phyloP scores from a whole-genome alignment of 306 rosid genomes.

The Quercus aquifolioides region DNA sequence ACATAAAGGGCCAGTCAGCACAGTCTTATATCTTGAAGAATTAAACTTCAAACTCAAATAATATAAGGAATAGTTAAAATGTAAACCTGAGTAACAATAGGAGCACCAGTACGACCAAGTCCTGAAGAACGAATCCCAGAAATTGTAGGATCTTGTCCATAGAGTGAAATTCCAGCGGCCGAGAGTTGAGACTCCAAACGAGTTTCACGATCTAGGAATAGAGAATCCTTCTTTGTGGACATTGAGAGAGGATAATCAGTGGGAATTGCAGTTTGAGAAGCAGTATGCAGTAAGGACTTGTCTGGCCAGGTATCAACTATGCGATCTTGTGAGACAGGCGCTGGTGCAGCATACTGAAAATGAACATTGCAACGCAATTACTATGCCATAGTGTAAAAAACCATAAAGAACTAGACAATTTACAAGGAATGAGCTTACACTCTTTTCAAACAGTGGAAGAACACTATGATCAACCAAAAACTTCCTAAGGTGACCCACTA shows the following conservation, averaged over 20 bases:
- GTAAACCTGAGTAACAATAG: conserved; percentile 87
- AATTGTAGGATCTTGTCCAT: conserved; percentile 65
- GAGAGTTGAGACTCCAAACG: conserved; percentile 69
- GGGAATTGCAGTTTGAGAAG: conserved; percentile 57
- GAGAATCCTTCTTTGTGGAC: conserved; percentile 63
- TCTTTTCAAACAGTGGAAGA: conserved; percentile 94
- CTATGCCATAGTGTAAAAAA: conserved; percentile 5
- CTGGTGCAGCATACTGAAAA: conserved; percentile 49
- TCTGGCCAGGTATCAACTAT: conserved; percentile 67
- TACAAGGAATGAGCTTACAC: conserved; percentile 49
- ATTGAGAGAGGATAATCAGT: conserved; percentile 45
- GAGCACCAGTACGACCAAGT: conserved; percentile 59
- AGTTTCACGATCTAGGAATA: conserved; percentile 62
- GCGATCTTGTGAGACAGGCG: conserved; percentile 56
- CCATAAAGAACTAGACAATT: background rate
- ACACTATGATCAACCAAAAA: conserved; percentile 95
- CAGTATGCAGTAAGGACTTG: conserved; percentile 48
- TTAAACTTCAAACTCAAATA: conserved; percentile 13
- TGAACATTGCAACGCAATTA: conserved; percentile 4
- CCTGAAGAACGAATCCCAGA: conserved; percentile 77
- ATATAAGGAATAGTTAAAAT: conserved; percentile 9
- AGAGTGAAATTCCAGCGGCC: conserved; percentile 62
- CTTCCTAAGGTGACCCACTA: conserved; percentile 84
- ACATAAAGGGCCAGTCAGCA: background rate
- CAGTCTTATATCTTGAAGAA: background rate